These are phyloP conservation scores for Magnaporthales sp. DNA, from an alignment of 2,329 filamentous ascomycete species.

Conservation along the genomic window DNA sequence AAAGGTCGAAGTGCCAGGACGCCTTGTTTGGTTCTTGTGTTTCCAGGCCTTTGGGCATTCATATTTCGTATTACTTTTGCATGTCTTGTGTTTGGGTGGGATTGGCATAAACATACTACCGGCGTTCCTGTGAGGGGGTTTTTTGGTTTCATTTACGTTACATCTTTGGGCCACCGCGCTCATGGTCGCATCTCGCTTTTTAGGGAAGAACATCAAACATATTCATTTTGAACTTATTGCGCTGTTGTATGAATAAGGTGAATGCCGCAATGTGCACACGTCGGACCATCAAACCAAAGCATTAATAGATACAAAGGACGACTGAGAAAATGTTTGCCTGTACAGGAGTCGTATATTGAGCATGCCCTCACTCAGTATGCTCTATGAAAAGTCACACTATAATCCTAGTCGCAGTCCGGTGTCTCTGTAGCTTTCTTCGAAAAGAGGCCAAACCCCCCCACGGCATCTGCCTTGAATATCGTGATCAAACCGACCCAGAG, in stretches of 20 bases:
- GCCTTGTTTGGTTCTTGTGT: neutral
- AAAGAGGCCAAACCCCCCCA: too few species aligned
- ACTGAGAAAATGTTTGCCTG: neutral
- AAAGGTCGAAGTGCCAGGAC: neutral
- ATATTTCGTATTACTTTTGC: neutral
- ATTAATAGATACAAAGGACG: neutral
- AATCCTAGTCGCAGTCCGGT: too few species aligned
- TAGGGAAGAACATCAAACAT: neutral
- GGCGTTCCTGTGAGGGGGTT: neutral
- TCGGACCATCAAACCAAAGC: too few species aligned
- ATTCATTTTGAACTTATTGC: neutral
- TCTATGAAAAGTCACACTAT: neutral
- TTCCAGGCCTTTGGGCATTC: neutral
- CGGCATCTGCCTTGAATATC: too few species aligned
- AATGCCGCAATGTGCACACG: neutral
- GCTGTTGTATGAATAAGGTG: neutral
- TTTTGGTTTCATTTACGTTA: neutral
- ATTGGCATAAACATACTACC: neutral
- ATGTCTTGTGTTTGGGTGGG: neutral
- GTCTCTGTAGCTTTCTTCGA: too few species aligned
- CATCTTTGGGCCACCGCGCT: neutral
- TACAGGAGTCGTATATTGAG: neutral
- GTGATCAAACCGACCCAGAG: too few species aligned
- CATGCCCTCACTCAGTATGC: neutral
- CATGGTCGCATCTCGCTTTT: neutral